Conservation (phyloP, 352 stramenopile genomes). For the Pythium plurisporium region DNA sequence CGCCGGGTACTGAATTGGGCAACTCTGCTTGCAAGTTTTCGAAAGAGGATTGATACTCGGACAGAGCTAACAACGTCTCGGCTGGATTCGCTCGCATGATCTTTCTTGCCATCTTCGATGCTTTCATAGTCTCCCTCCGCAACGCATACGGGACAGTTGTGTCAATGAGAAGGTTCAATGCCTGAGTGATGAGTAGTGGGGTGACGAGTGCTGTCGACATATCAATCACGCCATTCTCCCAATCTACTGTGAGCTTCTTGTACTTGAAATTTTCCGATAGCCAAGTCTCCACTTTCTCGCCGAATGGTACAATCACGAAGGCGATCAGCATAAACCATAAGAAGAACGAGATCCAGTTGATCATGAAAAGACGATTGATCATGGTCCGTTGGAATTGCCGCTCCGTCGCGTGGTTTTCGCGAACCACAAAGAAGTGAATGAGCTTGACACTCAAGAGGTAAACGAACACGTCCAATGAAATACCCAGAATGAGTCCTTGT, state of each 20-base stretch:
- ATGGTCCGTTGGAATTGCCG: slow-evolving; percentile 80
- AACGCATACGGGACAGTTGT: slow-evolving; percentile 66
- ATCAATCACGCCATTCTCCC: slow-evolving; percentile 81
- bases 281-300: slow-evolving; percentile 74
- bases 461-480: slow-evolving; percentile 82
- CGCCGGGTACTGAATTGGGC: slow-evolving; percentile 17
- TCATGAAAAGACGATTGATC: slow-evolving; percentile 82
- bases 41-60: slow-evolving; percentile 79
- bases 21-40: slow-evolving; percentile 48
- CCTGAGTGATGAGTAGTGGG: slow-evolving; percentile 79
- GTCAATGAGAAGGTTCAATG: slow-evolving; percentile 82
- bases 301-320: slow-evolving; percentile 85
- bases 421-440: slow-evolving; percentile 75
- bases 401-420: slow-evolving; percentile 80
- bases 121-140: slow-evolving; percentile 56
- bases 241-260: slow-evolving; percentile 77
- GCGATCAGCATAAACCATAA: slow-evolving; percentile 88
- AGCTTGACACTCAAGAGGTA: slow-evolving; percentile 83
- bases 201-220: slow-evolving; percentile 87
- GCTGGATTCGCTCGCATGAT: slow-evolving; percentile 80
- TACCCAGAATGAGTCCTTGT: slow-evolving; percentile 76
- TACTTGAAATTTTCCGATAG: slow-evolving; percentile 73
- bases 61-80: slow-evolving; percentile 75
- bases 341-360: slow-evolving; percentile 90
- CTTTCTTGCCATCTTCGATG: slow-evolving; percentile 71